Percentiles rank a stretch among this genome's conserved stretches.
Conservation (phyloP, 768 basidiomycete genomes). For the Xanthoconium stramineum region DNA sequence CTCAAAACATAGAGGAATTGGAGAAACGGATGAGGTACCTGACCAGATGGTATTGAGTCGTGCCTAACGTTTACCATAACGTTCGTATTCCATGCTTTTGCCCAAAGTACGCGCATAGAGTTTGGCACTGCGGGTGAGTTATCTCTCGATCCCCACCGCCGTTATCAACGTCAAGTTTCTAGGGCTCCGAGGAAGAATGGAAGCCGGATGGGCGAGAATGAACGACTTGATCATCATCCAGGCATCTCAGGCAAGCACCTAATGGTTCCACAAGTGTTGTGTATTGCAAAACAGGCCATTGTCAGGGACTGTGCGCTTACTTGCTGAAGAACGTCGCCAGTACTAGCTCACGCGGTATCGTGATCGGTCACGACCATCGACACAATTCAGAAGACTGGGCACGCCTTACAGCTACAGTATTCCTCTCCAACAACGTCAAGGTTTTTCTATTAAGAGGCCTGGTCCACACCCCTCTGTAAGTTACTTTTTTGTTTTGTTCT, state of each 20-base stretch:
- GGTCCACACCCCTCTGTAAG: constrained; percentile 79
- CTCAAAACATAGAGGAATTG: constrained; percentile 31
- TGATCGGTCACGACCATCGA: constrained; percentile 86
- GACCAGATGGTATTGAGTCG: not conserved
- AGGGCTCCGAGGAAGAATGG: constrained; percentile 79
- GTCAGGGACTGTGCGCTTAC: constrained; percentile 75
- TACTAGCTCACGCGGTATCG: constrained; percentile 62
- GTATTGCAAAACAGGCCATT: not conserved
- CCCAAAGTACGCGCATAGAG: constrained; percentile 61
- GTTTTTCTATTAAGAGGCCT: constrained; percentile 67
- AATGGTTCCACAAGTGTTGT: not conserved
- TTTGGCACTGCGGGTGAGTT: constrained; percentile 82
- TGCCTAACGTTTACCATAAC: not conserved
- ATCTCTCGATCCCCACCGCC: not conserved
- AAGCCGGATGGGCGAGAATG: constrained; percentile 89
- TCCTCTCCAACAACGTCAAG: constrained; percentile 60
- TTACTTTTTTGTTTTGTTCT: not conserved
- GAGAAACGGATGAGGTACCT: constrained; percentile 42
- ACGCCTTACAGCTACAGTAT: constrained; percentile 66
- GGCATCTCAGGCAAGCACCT: constrained; percentile 61
- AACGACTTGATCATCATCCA: constrained; percentile 84
- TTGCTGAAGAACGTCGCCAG: constrained; percentile 49
- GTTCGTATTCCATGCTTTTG: not conserved
- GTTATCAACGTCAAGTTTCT: constrained; percentile 22
- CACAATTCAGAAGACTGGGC: constrained; percentile 80